Percentiles rank a stretch among this genome's conserved stretches.
Conservation (phyloP, 345 rosid species). For the Syzygium jambos region DNA sequence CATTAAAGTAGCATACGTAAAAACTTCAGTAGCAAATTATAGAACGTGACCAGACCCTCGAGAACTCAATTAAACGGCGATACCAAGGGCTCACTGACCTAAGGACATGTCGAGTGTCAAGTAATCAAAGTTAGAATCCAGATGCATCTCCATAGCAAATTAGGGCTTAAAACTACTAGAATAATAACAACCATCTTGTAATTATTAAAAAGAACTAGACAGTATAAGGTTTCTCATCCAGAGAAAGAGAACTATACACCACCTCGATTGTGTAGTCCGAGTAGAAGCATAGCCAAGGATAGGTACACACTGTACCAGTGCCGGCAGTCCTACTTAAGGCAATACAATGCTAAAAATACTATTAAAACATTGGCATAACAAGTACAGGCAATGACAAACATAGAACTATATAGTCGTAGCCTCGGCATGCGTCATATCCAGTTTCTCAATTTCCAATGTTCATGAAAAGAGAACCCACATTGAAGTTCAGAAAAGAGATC, state of each 20-base stretch:
- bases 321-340: neutral
- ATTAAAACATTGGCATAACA: neutral
- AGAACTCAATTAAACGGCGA: neutral
- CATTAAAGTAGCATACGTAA: neutral
- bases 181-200: neutral
- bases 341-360: neutral
- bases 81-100: neutral
- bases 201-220: neutral
- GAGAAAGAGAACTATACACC: neutral
- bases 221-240: neutral
- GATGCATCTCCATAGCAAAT: neutral
- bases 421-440: neutral
- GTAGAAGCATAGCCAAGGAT: neutral
- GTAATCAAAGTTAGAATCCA: neutral
- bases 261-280: neutral
- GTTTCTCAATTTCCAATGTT: neutral
- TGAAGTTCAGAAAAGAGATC: neutral
- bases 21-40: neutral
- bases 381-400: neutral
- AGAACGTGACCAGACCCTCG: neutral
- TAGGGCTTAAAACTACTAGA: neutral
- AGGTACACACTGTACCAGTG: neutral
- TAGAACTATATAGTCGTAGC: neutral
- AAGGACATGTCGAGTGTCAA: neutral
- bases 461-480: neutral